Percentiles rank a stretch among this genome's conserved stretches.
phyloP scores from a whole-genome alignment of 257 asterid species.

The Scutellaria galericulata region DNA sequence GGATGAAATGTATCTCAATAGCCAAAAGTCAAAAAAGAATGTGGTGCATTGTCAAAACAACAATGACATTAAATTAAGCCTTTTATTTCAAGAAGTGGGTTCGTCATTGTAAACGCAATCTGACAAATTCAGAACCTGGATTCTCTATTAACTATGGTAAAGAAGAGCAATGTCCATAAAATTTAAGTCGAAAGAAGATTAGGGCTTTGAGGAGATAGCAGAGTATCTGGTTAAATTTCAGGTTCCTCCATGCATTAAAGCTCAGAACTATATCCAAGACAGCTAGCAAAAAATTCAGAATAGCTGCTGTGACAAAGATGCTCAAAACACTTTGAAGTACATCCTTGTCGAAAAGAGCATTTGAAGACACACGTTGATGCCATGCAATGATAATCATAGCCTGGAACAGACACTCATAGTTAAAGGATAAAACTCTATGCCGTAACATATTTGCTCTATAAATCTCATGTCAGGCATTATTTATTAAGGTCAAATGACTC shows the following conservation, averaged over 20 bases:
- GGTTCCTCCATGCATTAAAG: conserved; percentile 97
- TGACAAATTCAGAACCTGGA: conserved; percentile 11
- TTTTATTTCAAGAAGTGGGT: not conserved
- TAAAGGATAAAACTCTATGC: conserved; percentile 17
- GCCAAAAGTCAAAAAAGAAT: conserved; percentile 21
- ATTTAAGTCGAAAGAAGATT: not conserved
- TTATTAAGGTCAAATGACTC: not conserved
- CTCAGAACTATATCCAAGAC: no score
- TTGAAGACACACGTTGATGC: conserved; percentile 69
- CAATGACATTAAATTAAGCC: not conserved
- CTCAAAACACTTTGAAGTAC: conserved; percentile 78
- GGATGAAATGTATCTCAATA: not conserved
- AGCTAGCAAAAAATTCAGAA: conserved; percentile 84
- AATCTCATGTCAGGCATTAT: not conserved
- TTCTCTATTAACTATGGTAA: not conserved
- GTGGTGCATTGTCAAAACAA: not conserved
- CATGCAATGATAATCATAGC: conserved; percentile 96
- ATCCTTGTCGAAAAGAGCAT: conserved; percentile 62
- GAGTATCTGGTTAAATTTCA: conserved; percentile 72
- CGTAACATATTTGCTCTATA: not conserved
- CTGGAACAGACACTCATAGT: conserved; percentile 48
- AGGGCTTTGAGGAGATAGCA: conserved; percentile 65
- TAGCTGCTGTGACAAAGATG: conserved; percentile 94
- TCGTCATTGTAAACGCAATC: conserved; percentile 9
- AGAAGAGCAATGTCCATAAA: not conserved